phyloP scores from a whole-genome alignment of 805 yeast species.

The Kodamaea fukazawae region DNA sequence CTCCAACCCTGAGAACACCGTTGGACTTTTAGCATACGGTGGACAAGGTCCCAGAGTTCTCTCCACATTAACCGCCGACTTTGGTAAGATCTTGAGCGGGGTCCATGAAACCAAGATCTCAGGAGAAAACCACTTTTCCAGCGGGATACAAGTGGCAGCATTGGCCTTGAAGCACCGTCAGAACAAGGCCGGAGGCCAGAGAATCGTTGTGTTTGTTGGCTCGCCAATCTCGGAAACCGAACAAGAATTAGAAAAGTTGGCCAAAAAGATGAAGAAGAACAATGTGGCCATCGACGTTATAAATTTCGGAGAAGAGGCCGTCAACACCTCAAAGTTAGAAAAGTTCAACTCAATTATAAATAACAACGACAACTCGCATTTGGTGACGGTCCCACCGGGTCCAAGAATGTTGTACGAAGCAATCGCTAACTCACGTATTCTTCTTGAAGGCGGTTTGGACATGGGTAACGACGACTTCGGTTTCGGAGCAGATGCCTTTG shows the following conservation, averaged over 20 bases:
- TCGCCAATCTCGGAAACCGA: slow-evolving; percentile 72
- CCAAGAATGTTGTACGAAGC: slow-evolving; percentile 80
- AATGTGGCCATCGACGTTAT: slow-evolving; percentile 85
- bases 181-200: slow-evolving; percentile 86
- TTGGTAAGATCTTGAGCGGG: slow-evolving; percentile 81
- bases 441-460: slow-evolving; percentile 61
- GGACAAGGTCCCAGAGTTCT: slow-evolving; percentile 84
- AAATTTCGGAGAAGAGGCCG: slow-evolving; percentile 85
- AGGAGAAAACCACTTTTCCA: slow-evolving; percentile 66
- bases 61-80: slow-evolving; percentile 82
- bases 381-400: slow-evolving; percentile 86
- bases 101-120: slow-evolving; percentile 72
- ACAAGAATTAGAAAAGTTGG: slow-evolving; percentile 75
- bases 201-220: slow-evolving; percentile 87
- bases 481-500: slow-evolving; percentile 28
- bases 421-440: slow-evolving; percentile 71
- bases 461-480: slow-evolving; percentile 44
- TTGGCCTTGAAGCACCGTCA: slow-evolving; percentile 94
- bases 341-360: slow-evolving; percentile 73
- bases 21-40: slow-evolving; percentile 85
- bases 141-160: slow-evolving; percentile 88
- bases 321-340: slow-evolving; percentile 75
- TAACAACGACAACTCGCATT: slow-evolving; percentile 73
- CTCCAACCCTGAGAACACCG: slow-evolving; percentile 90
- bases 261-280: slow-evolving; percentile 91